Evolutionary conservation across 495 filamentous ascomycete genomes (phyloP).

Genomic region (Friedmanniomyces endolithicus): DNA sequence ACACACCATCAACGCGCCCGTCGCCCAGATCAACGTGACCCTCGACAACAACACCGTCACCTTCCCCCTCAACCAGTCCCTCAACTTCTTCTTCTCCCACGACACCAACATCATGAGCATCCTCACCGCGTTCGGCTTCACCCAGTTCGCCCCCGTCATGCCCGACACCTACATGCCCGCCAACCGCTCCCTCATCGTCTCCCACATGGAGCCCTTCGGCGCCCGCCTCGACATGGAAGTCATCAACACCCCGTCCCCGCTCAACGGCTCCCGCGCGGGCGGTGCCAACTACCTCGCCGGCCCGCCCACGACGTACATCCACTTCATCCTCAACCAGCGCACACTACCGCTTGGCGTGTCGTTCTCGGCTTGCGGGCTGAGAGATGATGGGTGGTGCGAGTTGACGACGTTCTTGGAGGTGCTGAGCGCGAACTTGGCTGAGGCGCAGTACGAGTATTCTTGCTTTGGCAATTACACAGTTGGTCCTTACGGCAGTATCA

Average conservation of each 20-base stretch:
- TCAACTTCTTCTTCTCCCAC: slow-evolving; percentile 33
- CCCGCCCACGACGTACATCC: slow-evolving; percentile 44
- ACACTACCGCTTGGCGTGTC: slow-evolving; percentile 47
- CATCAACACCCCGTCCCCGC: slow-evolving; percentile 42
- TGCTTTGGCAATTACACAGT: slow-evolving; percentile 41
- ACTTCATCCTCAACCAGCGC: slow-evolving; percentile 53
- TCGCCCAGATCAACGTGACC: slow-evolving; percentile 47
- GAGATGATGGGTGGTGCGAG: slow-evolving; percentile 57
- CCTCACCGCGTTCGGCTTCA: slow-evolving; percentile 44
- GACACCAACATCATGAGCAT: slow-evolving; percentile 29
- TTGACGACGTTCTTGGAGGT: slow-evolving; percentile 42
- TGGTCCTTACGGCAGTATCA: slow-evolving; percentile 33
- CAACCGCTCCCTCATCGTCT: slow-evolving; percentile 41
- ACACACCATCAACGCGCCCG: slow-evolving; percentile 40
- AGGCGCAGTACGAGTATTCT: slow-evolving; percentile 40
- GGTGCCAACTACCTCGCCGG: slow-evolving; percentile 24
- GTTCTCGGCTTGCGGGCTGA: slow-evolving; percentile 42
- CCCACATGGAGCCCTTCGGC: slow-evolving; percentile 47
- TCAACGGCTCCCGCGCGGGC: slow-evolving; percentile 32
- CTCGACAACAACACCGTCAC: slow-evolving; percentile 34
- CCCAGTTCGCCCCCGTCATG: slow-evolving; percentile 36
- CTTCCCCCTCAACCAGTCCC: slow-evolving; percentile 40
- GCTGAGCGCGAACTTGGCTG: slow-evolving; percentile 34
- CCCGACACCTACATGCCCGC: slow-evolving; percentile 34
- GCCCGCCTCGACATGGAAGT: slow-evolving; percentile 53